Percentiles rank a stretch among this genome's conserved stretches.
Evolutionary conservation across 495 filamentous ascomycete species (phyloP).

Genomic region (Choiromyces venosus): DNA sequence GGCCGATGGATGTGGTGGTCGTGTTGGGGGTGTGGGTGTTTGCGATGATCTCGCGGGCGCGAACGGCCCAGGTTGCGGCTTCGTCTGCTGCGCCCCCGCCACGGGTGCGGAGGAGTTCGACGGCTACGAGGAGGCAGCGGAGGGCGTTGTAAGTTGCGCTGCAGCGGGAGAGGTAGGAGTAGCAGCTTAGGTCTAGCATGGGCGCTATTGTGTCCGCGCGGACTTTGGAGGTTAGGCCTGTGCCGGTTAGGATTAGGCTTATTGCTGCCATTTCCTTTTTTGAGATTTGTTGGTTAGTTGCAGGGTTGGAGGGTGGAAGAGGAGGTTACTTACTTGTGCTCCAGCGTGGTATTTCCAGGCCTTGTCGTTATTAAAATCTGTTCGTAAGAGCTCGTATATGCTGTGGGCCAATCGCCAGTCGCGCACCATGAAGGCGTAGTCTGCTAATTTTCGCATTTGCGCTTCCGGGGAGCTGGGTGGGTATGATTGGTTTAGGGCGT

Average conservation of each 20-base stretch:
- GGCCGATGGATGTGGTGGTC: conserved; percentile 60
- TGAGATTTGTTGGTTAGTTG: background rate
- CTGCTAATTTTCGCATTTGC: conserved; percentile 83
- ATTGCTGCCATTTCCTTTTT: conserved; percentile 86
- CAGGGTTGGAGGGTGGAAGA: background rate
- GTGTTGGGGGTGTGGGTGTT: too few species aligned
- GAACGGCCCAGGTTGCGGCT: conserved; percentile 75
- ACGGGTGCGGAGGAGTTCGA: conserved; percentile 74
- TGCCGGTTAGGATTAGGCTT: conserved; percentile 67
- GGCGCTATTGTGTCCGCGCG: conserved; percentile 74
- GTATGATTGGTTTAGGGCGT: conserved; percentile 70
- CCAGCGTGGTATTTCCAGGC: conserved; percentile 94
- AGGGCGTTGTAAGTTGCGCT: conserved; percentile 66
- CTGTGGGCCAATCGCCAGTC: conserved; percentile 90
- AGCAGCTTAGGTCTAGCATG: conserved; percentile 78
- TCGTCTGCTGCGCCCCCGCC: conserved; percentile 77
- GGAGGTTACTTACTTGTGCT: conserved; percentile 47
- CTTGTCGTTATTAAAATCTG: conserved; percentile 89
- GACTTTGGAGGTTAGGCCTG: conserved; percentile 62
- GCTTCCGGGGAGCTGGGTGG: conserved; percentile 78
- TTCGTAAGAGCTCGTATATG: conserved; percentile 79
- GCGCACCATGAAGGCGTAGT: conserved; percentile 91
- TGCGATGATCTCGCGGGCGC: conserved; percentile 69
- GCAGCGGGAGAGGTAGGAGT: conserved; percentile 85
- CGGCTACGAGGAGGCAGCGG: conserved; percentile 66